Conservation (phyloP, 371 early-diverging fungal genomes). For the Chytridiales sp. region DNA sequence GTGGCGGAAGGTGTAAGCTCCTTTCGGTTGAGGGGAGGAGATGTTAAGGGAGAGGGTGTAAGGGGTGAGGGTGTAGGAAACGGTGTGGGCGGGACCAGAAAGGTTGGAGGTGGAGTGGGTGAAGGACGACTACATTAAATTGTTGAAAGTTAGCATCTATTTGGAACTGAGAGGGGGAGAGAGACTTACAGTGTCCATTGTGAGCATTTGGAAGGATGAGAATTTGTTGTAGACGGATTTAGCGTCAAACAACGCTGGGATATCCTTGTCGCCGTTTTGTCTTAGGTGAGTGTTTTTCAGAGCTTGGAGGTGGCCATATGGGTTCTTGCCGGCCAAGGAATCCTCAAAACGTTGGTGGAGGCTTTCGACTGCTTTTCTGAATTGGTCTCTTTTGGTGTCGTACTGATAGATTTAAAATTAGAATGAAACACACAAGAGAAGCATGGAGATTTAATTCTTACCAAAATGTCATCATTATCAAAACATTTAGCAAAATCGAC, state of each 20-base stretch:
- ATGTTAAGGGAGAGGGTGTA: slow-evolving; percentile 63
- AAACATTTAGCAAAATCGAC: slow-evolving; percentile 61
- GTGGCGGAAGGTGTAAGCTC: slow-evolving; percentile 25
- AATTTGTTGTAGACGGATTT: too few species aligned
- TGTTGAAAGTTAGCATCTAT: too few species aligned
- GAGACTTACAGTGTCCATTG: too few species aligned
- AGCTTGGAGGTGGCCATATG: slow-evolving; percentile 15
- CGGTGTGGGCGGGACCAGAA: slow-evolving; percentile 79
- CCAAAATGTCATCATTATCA: slow-evolving; percentile 56
- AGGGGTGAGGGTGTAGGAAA: slow-evolving; percentile 71
- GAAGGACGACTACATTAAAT: too few species aligned
- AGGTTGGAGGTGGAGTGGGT: slow-evolving; percentile 72
- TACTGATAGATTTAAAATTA: slow-evolving; percentile 40
- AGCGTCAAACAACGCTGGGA: too few species aligned
- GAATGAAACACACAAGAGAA: too few species aligned
- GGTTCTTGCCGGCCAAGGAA: background rate
- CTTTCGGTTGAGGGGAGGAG: slow-evolving; percentile 21
- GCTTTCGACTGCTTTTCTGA: slow-evolving; percentile 59
- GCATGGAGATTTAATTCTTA: too few species aligned
- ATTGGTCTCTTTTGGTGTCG: slow-evolving; percentile 52
- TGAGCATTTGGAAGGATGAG: too few species aligned
- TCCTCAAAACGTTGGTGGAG: slow-evolving; percentile 49
- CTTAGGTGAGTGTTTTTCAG: too few species aligned
- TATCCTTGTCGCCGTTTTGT: too few species aligned
- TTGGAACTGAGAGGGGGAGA: too few species aligned